These are phyloP conservation scores for Penicillium aurantiogriseum DNA, from an alignment of 2,329 filamentous ascomycete genomes.

Conservation along the genomic window DNA sequence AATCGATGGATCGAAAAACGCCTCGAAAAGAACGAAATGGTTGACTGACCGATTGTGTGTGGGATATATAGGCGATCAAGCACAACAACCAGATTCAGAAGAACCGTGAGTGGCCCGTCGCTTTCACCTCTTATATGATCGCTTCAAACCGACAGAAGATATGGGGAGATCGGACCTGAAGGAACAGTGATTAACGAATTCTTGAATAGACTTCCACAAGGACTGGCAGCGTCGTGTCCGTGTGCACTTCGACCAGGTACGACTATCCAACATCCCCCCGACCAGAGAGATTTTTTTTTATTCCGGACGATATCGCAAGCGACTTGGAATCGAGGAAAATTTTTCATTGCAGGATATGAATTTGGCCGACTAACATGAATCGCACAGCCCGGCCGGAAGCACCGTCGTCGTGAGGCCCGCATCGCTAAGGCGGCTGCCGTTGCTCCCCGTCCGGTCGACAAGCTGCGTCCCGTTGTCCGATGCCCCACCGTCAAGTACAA, in stretches of 20 bases:
- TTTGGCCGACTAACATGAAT: slow-evolving; percentile 34
- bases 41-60: slow-evolving; percentile 29
- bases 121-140: slow-evolving; percentile 2
- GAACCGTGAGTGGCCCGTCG: slow-evolving; percentile 68
- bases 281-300: slow-evolving; percentile 8
- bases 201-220: slow-evolving; percentile 85
- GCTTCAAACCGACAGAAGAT: slow-evolving; percentile 16
- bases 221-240: slow-evolving; percentile 99
- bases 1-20: slow-evolving; percentile 12
- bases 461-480: slow-evolving; percentile 91
- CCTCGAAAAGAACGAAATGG: slow-evolving; percentile 14
- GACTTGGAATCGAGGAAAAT: slow-evolving; percentile 16
- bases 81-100: slow-evolving; percentile 98
- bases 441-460: slow-evolving; percentile 95
- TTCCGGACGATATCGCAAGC: slow-evolving; percentile 18
- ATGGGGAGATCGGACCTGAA: slow-evolving; percentile 20
- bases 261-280: slow-evolving; percentile 39
- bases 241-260: slow-evolving; percentile 99
- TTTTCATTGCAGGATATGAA: slow-evolving; percentile 14
- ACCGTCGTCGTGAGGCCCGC: slow-evolving; percentile 84
- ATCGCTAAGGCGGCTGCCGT: slow-evolving; percentile 91
- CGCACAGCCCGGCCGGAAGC: slow-evolving; percentile 91
- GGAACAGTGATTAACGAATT: slow-evolving; percentile 28
- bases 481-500: slow-evolving; percentile 99
- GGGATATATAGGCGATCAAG: slow-evolving; percentile 79